Evolutionary conservation across 352 stramenopile genomes (phyloP), one percentile per base, ranked within the genome.

Genomic region (Pythium periplocum): DNA sequence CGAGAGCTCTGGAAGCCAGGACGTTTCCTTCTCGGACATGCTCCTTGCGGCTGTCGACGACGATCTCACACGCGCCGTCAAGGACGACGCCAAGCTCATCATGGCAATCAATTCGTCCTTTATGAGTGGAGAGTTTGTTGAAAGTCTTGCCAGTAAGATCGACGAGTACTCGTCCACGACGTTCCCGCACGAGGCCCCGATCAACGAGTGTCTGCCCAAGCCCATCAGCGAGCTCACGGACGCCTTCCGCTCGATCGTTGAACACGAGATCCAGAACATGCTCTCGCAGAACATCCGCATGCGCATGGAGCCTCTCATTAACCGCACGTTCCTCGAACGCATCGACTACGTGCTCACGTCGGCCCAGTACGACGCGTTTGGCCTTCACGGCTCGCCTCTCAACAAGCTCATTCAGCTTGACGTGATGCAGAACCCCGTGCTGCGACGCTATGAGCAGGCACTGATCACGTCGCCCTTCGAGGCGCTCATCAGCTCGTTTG

Each of bases 71-170:
- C 64, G 64, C 26, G 66, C 71, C 2, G 37, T 75, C 2, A 77
- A 92, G 48, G 72, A 88, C 30, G 81, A 94, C 45, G 77, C 81
- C 34, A 86, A 84, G 42, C 73, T 90, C 31, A 79, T 94, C 55
- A 91, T 94, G 81, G 86, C 83, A n/a, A 90, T 94, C 57, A 92
- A 92, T 59, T 92, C 83, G 47, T 69, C 83, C 4, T 88, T 80
- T 52, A 78, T 90, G 69, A 92, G 83, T 51, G 75, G 77, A 12
- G 73, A 88, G 45, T 91, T 92, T 59, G 66, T 91, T 39, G 67
- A 72, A 32, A 70, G 55, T 9, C 58, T 94, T 8, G 64, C 86
- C 43, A 56, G 55, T 38, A 86, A 86, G 56, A 77, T 94, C 45
- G 55, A 72, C 35, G 75, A 80, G 6, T 80, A 75, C 43, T 86